phyloP scores from a whole-genome alignment of 2,329 filamentous ascomycete genomes.

The Xylariaceae sp. region DNA sequence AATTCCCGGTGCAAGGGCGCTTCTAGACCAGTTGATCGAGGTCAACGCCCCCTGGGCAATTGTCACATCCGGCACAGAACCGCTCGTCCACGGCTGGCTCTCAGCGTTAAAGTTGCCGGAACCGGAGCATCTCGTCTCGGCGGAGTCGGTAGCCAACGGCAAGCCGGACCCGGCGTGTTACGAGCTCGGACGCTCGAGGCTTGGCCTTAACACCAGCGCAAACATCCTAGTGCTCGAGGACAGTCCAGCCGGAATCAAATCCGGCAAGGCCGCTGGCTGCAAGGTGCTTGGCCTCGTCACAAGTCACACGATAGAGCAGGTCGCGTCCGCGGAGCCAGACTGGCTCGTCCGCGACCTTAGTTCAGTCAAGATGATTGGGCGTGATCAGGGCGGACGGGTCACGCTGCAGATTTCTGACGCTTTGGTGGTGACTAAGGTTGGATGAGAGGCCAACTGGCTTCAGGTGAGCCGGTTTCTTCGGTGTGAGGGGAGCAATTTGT shows the following conservation, averaged over 20 bases:
- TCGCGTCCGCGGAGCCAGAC: slow-evolving; percentile 74
- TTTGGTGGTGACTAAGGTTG: slow-evolving; percentile 38
- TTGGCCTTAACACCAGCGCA: slow-evolving; percentile 48
- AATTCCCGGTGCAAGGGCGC: slow-evolving; percentile 73
- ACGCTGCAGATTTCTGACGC: slow-evolving; percentile 66
- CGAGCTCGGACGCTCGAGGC: slow-evolving; percentile 58
- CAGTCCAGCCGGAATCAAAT: slow-evolving; percentile 76
- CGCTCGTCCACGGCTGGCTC: slow-evolving; percentile 70
- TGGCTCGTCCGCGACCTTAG: slow-evolving; percentile 79
- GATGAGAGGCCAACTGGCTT: slow-evolving; percentile 4
- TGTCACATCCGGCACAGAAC: slow-evolving; percentile 68
- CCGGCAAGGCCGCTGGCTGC: slow-evolving; percentile 83
- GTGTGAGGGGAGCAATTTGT: background rate
- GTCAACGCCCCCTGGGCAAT: slow-evolving; percentile 75
- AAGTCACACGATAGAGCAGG: slow-evolving; percentile 71
- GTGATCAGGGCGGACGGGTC: slow-evolving; percentile 53
- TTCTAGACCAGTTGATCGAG: slow-evolving; percentile 64
- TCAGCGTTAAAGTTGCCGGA: slow-evolving; percentile 59
- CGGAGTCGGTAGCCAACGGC: slow-evolving; percentile 69
- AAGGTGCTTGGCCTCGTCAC: slow-evolving; percentile 80
- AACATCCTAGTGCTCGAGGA: slow-evolving; percentile 79
- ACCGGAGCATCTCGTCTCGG: slow-evolving; percentile 66
- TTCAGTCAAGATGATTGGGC: slow-evolving; percentile 62
- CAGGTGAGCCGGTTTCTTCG: too few relatives aligned
- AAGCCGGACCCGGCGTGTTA: slow-evolving; percentile 79